These are phyloP conservation scores for Salicornia ramosissima DNA, from an alignment of 148 eudicot species.

Conservation along the genomic window DNA sequence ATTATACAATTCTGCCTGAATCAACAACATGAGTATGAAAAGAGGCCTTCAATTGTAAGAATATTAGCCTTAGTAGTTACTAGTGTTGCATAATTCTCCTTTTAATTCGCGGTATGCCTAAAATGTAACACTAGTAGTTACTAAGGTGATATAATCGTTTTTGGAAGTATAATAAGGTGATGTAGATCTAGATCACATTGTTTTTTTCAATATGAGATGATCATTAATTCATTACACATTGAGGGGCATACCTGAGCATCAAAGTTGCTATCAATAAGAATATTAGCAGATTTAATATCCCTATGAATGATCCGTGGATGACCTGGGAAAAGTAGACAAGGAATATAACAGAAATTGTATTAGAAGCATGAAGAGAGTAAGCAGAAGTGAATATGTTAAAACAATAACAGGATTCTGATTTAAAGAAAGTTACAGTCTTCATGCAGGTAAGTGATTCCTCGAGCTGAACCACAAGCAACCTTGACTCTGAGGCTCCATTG, in stretches of 20 bases:
- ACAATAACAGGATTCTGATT: neutral
- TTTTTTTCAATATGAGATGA: neutral
- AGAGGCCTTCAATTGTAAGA: neutral
- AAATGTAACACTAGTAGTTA: too few relatives aligned
- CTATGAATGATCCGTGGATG: constrained; percentile 80
- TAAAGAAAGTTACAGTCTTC: constrained; percentile 59
- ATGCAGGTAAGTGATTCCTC: constrained; percentile 77
- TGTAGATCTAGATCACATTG: neutral
- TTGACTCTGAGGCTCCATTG: constrained; percentile 71
- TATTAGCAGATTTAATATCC: constrained; percentile 74
- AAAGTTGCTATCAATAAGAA: constrained; percentile 70
- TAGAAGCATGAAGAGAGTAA: neutral
- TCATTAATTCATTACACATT: neutral
- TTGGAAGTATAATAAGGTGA: neutral
- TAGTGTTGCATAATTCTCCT: too few relatives aligned
- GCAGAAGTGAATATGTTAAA: neutral
- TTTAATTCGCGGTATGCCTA: too few relatives aligned
- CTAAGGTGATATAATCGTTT: neutral
- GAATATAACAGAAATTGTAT: neutral
- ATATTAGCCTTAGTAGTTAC: neutral
- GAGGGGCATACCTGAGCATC: constrained; percentile 64
- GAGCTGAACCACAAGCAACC: constrained; percentile 85
- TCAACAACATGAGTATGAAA: neutral
- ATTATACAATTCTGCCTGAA: neutral
- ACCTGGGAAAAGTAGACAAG: constrained; percentile 40